Evolutionary conservation across 2,329 filamentous ascomycete genomes (phyloP).

Genomic region (Talaromyces sp.): DNA sequence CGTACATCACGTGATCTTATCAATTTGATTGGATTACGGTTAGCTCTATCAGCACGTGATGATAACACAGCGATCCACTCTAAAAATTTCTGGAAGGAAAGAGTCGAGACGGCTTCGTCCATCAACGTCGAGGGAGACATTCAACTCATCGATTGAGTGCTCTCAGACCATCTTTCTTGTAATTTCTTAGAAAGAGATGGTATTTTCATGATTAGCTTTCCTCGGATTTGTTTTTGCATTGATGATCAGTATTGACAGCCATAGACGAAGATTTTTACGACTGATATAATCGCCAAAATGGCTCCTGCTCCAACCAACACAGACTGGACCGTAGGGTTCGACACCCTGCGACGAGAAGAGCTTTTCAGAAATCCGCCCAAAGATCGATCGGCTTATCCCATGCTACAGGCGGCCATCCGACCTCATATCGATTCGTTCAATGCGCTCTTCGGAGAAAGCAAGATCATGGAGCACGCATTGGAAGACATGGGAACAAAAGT

Average conservation of each 20-base stretch:
- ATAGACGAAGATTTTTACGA: neutral
- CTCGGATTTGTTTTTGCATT: neutral
- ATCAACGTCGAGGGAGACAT: neutral
- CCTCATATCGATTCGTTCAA: slow-evolving; percentile 97
- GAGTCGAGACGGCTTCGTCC: neutral
- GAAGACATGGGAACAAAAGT: slow-evolving; percentile 86
- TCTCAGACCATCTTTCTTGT: slow-evolving; percentile 8
- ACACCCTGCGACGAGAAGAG: slow-evolving; percentile 77
- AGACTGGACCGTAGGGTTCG: slow-evolving; percentile 78
- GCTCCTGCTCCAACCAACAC: slow-evolving; percentile 56
- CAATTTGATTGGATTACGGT: neutral
- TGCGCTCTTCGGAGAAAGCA: slow-evolving; percentile 70
- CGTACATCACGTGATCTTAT: neutral
- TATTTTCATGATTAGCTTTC: neutral
- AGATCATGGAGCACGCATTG: slow-evolving; percentile 68
- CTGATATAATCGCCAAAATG: slow-evolving; percentile 40
- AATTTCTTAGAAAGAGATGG: neutral
- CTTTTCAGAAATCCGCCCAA: slow-evolving; percentile 85
- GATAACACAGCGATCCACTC: slow-evolving; percentile 30
- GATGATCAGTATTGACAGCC: neutral
- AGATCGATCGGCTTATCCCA: slow-evolving; percentile 82
- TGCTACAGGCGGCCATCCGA: slow-evolving; percentile 75
- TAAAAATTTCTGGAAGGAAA: slow-evolving; percentile 37
- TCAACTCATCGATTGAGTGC: slow-evolving; percentile 17
- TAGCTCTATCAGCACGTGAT: slow-evolving; percentile 37